Base-by-base conservation (phyloP, 495 filamentous ascomycete genomes). In the Hyphodiscus hymeniophilus region DNA sequence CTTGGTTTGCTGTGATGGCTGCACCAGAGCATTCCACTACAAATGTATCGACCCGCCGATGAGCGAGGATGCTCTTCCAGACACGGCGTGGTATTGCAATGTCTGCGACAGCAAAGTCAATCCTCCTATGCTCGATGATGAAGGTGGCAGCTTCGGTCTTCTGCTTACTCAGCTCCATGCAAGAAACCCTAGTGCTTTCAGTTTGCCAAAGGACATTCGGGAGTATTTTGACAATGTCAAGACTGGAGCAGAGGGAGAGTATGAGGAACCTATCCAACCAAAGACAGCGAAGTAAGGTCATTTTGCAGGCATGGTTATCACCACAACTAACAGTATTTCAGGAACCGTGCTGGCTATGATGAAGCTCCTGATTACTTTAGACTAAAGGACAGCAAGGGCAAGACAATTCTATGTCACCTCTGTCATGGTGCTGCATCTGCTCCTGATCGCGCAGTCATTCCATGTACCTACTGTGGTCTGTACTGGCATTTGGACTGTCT, bases 401-500 rank as follows among this genome's bases (percentile, higher is more conserved):
- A 83, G 32, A 51, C 73, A 1, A 77, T 89, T 41, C 66, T 89
- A 31, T 96, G 90, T 60, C 75, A 77, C 58, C 58, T 61, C 17
- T 96, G 90, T 63, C 70, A 80, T 38, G 72, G 71, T 51, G 73
- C 77, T 17, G 71, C 77, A 23, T 41, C 40, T 11, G 56, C 72
- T 12, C 71, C 73, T 43, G 67, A 66, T 55, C 65, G 57, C 66
- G 70, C 79, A 49, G 87, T 91, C 35, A 79, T 94, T 48, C 75
- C 81, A 5, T 95, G 89, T 66, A 87, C 87, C 56, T 82, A 80
- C 53, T 98, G 92, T 61, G 74, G 75, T 2, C 69, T 84, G 18
- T 74, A 75, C 28, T 98, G 89, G 80, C 92, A 98, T 66, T 67
- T 96, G 13, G 91, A 97, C 66, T 98, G 92, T 64, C 67, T 92